Base-by-base conservation (phyloP, 257 asterid species). In the Voacanga thouarsii region DNA sequence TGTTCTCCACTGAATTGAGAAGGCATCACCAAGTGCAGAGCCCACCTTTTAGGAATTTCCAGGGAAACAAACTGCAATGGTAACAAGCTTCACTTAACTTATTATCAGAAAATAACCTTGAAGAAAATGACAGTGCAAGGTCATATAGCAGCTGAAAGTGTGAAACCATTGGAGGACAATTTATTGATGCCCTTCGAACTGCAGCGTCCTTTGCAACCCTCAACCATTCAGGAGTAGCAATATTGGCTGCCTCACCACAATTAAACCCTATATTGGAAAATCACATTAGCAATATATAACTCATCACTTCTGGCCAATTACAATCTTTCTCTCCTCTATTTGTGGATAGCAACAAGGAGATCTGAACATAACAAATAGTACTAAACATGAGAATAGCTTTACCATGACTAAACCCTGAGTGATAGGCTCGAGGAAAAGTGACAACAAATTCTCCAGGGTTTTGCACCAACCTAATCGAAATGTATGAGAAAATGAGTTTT, bases 331-430 rank as follows among this genome's bases (percentile, higher is more conserved):
- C 72, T 44, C 64, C 26, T 53, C 71, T 37, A 67, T 49, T 24
- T 73, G 65, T 68, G 72, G 81, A 33, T 28, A 70, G 63, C 28
- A 71, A 57, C 53, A 61, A 51, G 72, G 75, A 72, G 28, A 39
- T 80, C 59, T 79, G n/a, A 55, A 69, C 73, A 71, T 66, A 51
- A 75, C 43, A 72, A 71, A 76, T 30, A 53, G 49, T 51, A 49
- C 33, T 57, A 78, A 78, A 76, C 76, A 30, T 43, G 12, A 75
- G 39, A 82, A 55, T 50, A 49, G 81, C 39, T 89, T 89, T 87
- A 93, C 99, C 99, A 67, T 93, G 99, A 89, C 99, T 96, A 85
- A 96, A 96, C 73, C 99, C 99, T 23, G 99, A 93, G 93, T 96
- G 99, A 84, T 96, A 96, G 81, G 99, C 99, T 84, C 98, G 88